Conservation (phyloP, 352 stramenopile genomes). For the Pythium apleroticum region DNA sequence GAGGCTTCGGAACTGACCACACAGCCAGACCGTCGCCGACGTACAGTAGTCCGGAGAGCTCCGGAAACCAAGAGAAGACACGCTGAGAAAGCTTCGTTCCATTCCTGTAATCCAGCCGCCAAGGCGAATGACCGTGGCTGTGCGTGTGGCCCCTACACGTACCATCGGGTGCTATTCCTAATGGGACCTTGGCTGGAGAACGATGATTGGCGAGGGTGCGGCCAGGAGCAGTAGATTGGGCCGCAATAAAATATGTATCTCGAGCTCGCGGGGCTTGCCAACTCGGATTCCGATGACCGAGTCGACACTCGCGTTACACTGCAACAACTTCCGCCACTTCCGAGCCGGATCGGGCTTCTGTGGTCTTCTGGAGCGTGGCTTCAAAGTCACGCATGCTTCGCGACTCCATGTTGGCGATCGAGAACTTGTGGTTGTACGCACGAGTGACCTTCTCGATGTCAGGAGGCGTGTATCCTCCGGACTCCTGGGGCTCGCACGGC, state of each 20-base stretch:
- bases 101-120: neutral
- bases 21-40: neutral
- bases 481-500: constrained; percentile 39
- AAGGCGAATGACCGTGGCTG: neutral
- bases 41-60: neutral
- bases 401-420: constrained; percentile 67
- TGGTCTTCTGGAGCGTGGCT: constrained; percentile 15
- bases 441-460: constrained; percentile 78
- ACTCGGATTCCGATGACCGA: constrained; percentile 3
- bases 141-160: neutral
- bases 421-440: constrained; percentile 70
- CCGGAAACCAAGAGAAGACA: neutral
- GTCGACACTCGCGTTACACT: neutral
- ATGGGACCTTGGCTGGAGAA: neutral
- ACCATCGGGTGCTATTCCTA: constrained; percentile 1
- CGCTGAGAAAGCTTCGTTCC: neutral
- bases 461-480: constrained; percentile 41
- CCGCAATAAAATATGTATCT: constrained; percentile 3
- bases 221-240: neutral
- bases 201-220: neutral
- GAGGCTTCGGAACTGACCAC: neutral
- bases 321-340: neutral
- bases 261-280: neutral
- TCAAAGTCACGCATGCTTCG: constrained; percentile 81
- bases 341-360: neutral